phyloP scores from a whole-genome alignment of 306 rosid genomes.

The Rosa rugosa region DNA sequence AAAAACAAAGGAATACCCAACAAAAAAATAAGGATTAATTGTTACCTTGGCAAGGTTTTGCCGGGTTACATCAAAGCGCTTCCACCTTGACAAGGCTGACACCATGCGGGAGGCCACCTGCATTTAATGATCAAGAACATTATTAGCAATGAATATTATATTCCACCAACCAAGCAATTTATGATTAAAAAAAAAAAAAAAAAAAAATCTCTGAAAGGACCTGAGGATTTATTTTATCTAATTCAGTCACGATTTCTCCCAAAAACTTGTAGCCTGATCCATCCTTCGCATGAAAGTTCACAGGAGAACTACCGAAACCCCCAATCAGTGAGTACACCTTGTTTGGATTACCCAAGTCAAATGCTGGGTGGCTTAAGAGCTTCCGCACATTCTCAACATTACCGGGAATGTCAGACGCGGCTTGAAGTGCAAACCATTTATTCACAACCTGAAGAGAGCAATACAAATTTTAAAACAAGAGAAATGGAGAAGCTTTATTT shows the following conservation, averaged over 20 bases:
- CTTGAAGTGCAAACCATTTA: conserved; percentile 98
- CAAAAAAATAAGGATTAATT: not conserved
- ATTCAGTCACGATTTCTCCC: conserved; percentile 78
- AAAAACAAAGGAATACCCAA: not conserved
- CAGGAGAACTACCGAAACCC: conserved; percentile 82
- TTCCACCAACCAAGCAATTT: conserved; percentile 13
- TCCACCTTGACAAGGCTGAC: conserved; percentile 95
- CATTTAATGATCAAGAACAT: conserved; percentile 11
- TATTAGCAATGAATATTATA: not conserved
- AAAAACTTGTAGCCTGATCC: conserved; percentile 90
- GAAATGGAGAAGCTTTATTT: not conserved
- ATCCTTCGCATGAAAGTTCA: conserved; percentile 92
- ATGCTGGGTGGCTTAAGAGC: conserved; percentile 79
- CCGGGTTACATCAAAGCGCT: conserved; percentile 76
- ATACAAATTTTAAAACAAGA: not conserved
- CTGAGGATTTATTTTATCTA: conserved; percentile 94
- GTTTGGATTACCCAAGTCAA: conserved; percentile 92
- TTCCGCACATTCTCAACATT: conserved; percentile 78
- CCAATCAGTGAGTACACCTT: conserved; percentile 97
- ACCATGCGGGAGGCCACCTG: conserved; percentile 99
- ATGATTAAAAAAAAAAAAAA: not conserved
- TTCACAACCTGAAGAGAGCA: conserved; percentile 70
- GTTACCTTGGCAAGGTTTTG: conserved; percentile 84
- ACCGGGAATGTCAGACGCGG: conserved; percentile 76
- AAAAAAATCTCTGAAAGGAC: conserved; percentile 32